Base-by-base conservation (phyloP, 169 alveolate species). In the Plasmodium knowlesi region DNA sequence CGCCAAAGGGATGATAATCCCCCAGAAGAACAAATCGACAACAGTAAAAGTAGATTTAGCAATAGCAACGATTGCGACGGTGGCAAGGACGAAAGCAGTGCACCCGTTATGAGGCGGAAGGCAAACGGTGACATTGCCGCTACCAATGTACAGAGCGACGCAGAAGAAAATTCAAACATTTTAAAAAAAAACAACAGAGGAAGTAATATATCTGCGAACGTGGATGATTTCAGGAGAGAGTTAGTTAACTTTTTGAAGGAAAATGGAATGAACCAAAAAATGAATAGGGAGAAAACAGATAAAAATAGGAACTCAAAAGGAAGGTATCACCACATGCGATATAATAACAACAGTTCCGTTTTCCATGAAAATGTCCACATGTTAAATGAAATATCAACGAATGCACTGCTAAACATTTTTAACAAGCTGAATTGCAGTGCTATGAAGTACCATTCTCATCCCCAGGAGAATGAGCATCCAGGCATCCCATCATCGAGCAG, bases 241-340 rank as follows among this genome's bases (percentile, higher is more conserved):
- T 28, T 82, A 12, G 76, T 25, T 3, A 25, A 57, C 37, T 53
- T 82, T n/a, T 28, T 82, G 41, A 82, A 57, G 19, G 89, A 54
- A 30, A 82, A 57, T 57, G 80, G 54, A 43, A 41, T 79, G 32
- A 50, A 82, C 32, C 70, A 28, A 54, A 82, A 57, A 30, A 53
- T 1, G 22, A 12, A 82, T 2, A 57, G 32, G 12, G 78, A 41
- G 10, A 57, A 82, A 53, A 4, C 71, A 54, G 30, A 3, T 82
- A 50, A 54, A 82, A 82, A 82, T 82, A 41, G 70, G 19, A 82
- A 67, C 76, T 67, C 39, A 53, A 82, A 4, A 30, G 89, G 57
- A 32, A 82, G 74, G 53, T 41, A 82, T 82, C 41, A 82, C 10
- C 5, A 25, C 30, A 1, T 16, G 34, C 37, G 54, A 30, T n/a